Conservation (phyloP, 805 yeast genomes). For the Metschnikowia lunata region DNA sequence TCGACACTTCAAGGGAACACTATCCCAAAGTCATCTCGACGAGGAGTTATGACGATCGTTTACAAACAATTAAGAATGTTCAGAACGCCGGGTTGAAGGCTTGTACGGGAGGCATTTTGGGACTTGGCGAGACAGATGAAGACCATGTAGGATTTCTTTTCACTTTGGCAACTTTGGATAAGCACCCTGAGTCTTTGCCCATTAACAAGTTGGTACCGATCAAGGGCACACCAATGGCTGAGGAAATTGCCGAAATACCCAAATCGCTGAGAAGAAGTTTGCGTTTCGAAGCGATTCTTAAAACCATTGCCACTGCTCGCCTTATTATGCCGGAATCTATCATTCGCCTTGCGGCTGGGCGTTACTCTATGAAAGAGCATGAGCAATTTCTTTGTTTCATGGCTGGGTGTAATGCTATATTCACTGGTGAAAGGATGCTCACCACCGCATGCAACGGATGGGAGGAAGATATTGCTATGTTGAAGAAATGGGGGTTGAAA, state of each 20-base stretch:
- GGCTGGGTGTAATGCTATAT: constrained; percentile 77
- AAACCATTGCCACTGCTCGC: constrained; percentile 74
- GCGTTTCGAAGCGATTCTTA: constrained; percentile 56
- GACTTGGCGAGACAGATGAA: constrained; percentile 68
- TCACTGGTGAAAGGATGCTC: constrained; percentile 76
- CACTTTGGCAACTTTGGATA: constrained; percentile 61
- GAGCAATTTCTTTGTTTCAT: constrained; percentile 73
- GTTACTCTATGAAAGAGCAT: constrained; percentile 73
- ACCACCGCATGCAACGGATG: constrained; percentile 82
- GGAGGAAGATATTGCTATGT: constrained; percentile 73
- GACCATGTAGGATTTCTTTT: constrained; percentile 64
- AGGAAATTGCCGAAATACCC: constrained; percentile 42
- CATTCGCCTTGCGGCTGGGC: constrained; percentile 74
- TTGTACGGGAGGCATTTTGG: constrained; percentile 78
- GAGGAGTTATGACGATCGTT: constrained; percentile 66
- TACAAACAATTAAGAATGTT: constrained; percentile 61
- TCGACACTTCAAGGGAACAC: constrained; percentile 75
- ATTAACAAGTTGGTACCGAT: constrained; percentile 75
- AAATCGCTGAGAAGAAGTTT: constrained; percentile 37
- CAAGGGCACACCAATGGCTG: constrained; percentile 71
- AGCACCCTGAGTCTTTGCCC: constrained; percentile 82
- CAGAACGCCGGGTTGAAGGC: constrained; percentile 60
- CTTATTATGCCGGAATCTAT: constrained; percentile 68
- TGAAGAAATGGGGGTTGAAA: constrained; percentile 62
- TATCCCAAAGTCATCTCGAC: constrained; percentile 71